Percentiles rank a stretch among this genome's conserved stretches.
These are phyloP conservation scores for Penicillium sp. DNA, from an alignment of 2,329 filamentous ascomycete genomes.

Conservation along the genomic window DNA sequence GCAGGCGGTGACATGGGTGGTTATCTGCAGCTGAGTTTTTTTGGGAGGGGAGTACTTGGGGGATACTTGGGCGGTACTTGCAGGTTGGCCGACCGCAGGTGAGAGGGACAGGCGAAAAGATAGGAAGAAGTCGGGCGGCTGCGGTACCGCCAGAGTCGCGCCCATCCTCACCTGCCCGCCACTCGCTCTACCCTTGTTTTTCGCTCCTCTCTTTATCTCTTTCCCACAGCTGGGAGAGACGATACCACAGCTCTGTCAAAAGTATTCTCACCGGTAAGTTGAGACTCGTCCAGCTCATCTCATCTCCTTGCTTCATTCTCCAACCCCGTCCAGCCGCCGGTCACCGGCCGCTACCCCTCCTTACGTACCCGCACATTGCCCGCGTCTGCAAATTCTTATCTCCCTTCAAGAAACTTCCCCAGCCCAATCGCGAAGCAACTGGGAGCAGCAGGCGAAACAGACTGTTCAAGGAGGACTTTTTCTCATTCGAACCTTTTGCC, in stretches of 20 bases:
- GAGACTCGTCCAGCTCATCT: not conserved
- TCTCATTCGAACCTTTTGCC: not conserved
- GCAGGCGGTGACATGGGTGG: not conserved
- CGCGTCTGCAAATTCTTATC: slow-evolving; percentile 24
- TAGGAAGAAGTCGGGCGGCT: not conserved
- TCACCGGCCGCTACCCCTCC: slow-evolving; percentile 18
- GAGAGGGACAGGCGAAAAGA: not conserved
- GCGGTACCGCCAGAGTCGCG: not conserved
- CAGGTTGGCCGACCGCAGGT: not conserved
- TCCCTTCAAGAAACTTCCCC: not conserved
- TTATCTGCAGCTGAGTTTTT: not conserved
- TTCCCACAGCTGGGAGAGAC: not conserved
- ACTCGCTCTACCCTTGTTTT: not conserved
- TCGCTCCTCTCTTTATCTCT: not conserved
- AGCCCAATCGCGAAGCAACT: not conserved
- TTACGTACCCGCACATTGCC: slow-evolving; percentile 19
- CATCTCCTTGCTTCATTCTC: slow-evolving; percentile 1
- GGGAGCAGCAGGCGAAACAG: not conserved
- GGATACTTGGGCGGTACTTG: not conserved
- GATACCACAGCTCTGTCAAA: not conserved
- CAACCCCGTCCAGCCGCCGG: slow-evolving; percentile 5
- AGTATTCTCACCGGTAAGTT: not conserved
- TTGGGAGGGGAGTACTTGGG: not conserved
- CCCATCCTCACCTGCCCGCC: not conserved
- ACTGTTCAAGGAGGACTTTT: too few relatives aligned